Conservation (phyloP, 2,329 filamentous ascomycete genomes). For the Fusarium sp. region DNA sequence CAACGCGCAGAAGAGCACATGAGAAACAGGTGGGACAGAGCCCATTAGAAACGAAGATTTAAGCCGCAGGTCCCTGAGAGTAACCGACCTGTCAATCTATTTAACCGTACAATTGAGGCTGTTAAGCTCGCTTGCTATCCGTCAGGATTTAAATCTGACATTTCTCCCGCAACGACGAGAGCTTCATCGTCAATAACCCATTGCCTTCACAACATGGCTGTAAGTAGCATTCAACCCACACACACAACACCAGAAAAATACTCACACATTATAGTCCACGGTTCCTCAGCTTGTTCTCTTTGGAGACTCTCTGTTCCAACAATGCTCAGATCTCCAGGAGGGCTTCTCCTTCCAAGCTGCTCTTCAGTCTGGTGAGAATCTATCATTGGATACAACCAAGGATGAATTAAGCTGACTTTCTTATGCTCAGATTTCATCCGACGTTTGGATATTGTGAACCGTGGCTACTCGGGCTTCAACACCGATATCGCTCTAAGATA, state of each 20-base stretch:
- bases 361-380: constrained; percentile 72
- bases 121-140: background rate
- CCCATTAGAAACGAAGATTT: constrained; percentile 9
- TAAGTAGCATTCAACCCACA: constrained; percentile 18
- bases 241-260: background rate
- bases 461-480: constrained; percentile 89
- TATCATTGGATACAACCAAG: background rate
- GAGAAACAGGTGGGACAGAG: constrained; percentile 32
- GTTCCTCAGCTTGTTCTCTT: constrained; percentile 85
- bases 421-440: constrained; percentile 73
- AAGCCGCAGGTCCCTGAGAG: constrained; percentile 17
- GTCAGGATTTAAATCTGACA: background rate
- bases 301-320: constrained; percentile 89
- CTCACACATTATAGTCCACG: constrained; percentile 52
- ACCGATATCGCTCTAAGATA: constrained; percentile 78
- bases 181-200: background rate
- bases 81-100: constrained; percentile 5
- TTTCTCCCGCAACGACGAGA: constrained; percentile 9
- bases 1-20: constrained; percentile 19
- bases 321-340: constrained; percentile 66
- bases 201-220: constrained; percentile 30
- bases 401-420: constrained; percentile 2
- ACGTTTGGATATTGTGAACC: constrained; percentile 86
- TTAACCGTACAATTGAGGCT: constrained; percentile 21
- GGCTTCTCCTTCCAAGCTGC: constrained; percentile 81